Base-by-base conservation (phyloP, 2,329 filamentous ascomycete species). In the Aspergillus versicolor region DNA sequence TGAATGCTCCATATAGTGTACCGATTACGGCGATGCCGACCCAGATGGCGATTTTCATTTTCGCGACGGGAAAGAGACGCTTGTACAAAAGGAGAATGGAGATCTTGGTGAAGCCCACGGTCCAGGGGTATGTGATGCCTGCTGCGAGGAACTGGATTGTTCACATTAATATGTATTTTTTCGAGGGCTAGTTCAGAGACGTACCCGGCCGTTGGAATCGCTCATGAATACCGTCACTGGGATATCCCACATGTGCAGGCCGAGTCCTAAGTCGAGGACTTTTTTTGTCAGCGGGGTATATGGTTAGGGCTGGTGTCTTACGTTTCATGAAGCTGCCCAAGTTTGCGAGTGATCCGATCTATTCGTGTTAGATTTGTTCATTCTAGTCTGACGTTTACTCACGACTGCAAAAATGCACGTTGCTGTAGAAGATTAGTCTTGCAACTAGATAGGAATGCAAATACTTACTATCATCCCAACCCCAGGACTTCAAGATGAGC, bases 211-310 rank as follows among this genome's bases (percentile, higher is more conserved):
- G 9, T 30, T 30, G 8, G 27, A 30, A 3, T 30, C 27, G 27
- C 27, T 30, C 27, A 30, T 30, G 27, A 30, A 30, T 30, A 30
- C 27, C 27, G 27, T 11, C 27, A 30, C 24, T 22, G 22, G 52
- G 5, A 55, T 22, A 24, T 49, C 52, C 52, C 52, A 55, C 45
- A 49, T 43, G n/a, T 49, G 52, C 13, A 45, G 52, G 13, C 52
- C 52, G 7, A 55, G 15, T 3, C 52, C 52, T 12, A 54, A 3
- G 2, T 37, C 22, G 7, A 54, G n/a, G 17, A 37, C 52, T 54
- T 3, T 19, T 19, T 11, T 8, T 17, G 30, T 52, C 22, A 46
- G 51, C 27, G 9, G 7, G 27, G 27, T 30, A 30, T 15, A 17
- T 12, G 9, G 52, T 15, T 41, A 27, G 9, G 44, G 6, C 2